A percentile compares a stretch with the other conserved stretches of the same genome.
phyloP scores from a whole-genome alignment of 306 rosid species.

The Casuarina glauca region DNA sequence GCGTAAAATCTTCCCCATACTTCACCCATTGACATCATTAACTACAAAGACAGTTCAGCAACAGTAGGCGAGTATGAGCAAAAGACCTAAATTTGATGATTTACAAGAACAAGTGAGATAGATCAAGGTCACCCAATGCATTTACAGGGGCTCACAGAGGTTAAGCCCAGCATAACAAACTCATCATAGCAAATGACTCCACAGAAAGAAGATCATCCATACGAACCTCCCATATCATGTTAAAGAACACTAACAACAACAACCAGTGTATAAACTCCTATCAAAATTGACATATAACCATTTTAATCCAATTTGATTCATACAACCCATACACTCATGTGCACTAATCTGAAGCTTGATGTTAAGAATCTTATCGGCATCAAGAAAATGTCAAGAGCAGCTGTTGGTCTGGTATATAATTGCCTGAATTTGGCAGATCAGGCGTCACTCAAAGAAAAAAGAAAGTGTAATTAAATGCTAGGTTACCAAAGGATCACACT shows the following conservation, averaged over 20 bases:
- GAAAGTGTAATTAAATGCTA: not conserved
- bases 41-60: not conserved
- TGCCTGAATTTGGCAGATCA: not conserved
- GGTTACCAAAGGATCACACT: not conserved
- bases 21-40: not conserved
- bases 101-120: not conserved
- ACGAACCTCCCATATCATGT: not conserved
- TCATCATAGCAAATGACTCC: not conserved
- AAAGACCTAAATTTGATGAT: not conserved
- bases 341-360: not conserved
- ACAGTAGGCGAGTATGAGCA: not conserved
- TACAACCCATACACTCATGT: not conserved
- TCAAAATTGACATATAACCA: not conserved
- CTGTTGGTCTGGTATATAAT: not conserved
- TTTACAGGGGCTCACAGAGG: not conserved
- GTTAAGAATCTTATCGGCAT: not conserved
- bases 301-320: not conserved
- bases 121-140: not conserved
- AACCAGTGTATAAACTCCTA: not conserved
- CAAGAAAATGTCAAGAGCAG: not conserved
- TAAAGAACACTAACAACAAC: not conserved
- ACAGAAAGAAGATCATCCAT: not conserved
- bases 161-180: not conserved
- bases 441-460: not conserved
- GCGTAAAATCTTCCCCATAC: not conserved